Base-by-base conservation (phyloP, 192 early-diverging fungal genomes). In the Physocladia obscura region DNA sequence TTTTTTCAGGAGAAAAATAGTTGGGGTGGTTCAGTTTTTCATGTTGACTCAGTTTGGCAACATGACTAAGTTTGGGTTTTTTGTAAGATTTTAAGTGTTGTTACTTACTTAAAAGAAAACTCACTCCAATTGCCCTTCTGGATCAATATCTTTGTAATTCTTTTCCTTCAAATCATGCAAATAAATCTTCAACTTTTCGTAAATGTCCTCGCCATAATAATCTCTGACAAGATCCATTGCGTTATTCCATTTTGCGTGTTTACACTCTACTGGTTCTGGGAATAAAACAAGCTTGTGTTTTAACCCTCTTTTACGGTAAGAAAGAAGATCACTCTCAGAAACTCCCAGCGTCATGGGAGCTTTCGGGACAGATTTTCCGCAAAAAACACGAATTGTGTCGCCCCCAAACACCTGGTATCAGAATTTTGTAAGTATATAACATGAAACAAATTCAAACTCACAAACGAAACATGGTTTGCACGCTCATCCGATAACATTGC, bases 331-430 rank as follows among this genome's bases (percentile, higher is more conserved):
- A 40, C 15, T 21, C 13, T 47, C 26, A 15, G 59, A n/a, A 39
- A 62, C 37, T 11, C 59, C 59, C 17, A 62, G 40, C 6, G 59
- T 40, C 3, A 62, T 40, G 6, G 44, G 4, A 4, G 59, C 59
- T 62, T 62, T 38, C 5, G 59, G 24, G 4, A 24, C 59, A 26
- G 19, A 40, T 35, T 40, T 21, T 11, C 59, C 59, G 35, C 36
- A 44, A 39, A 62, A 44, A 13, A 15, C 19, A 4, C 40, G 59
- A 27, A 62, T 62, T 24, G 59, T 62, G 35, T 62, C 59, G 59
- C 59, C 39, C 15, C 59, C 59, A 44, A 62, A 62, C 26, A 62
- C 59, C 59, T 62, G 15, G 15, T 13, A 15, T 58, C 21, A 15
- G 5, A 30, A 19, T 31, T 22, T 58, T 6, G 4, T 21, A 6